Evolutionary conservation across 1,284 basidiomycete species (phyloP), one percentile per base, ranked within the genome.

Genomic region (Ceratobasidium papillatum): DNA sequence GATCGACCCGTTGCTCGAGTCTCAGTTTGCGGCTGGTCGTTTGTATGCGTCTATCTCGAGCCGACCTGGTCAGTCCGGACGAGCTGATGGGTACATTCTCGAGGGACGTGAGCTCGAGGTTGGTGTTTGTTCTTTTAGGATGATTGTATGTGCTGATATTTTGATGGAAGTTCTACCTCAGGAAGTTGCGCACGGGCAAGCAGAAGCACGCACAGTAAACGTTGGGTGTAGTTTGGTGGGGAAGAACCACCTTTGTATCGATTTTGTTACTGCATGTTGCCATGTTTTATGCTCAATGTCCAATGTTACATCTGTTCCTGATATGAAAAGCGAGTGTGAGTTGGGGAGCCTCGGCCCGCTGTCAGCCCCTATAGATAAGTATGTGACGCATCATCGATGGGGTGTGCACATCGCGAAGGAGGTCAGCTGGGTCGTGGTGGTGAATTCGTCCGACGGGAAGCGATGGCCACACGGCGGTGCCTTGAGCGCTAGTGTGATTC

Each of bases 51-150:
- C 87, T 80, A 92, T 98, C 84, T 90, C 94, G 77, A 96, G 94
- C 83, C 91, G 96, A 83, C 96, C 96, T 76, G 96, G 96, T 59
- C 96, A 98, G 84, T 94, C 91, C 74, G 96, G 96, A 61, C 94
- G 96, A 78, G 91, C 92, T 77, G 96, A 98, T 83, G 96, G 96
- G 74, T 97, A 98, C 86, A 87, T 98, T 78, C 90, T 98, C 74
- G 96, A 98, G 87, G 96, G 96, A 82, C 95, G 95, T 86, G 96
- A 98, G 84, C 90, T 98, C 76, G 95, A 98, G 88, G 94, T 95
- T 80, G 77, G 83, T 80, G n/a, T 17, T 63, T 47, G n/a, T 30
- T n/a, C 43, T n/a, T 62, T 51, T 30, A 69, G 86, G 80, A 54
- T 75, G 22, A 71, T 65, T 38, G 5, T 1, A 32, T 43, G 76